Base-by-base conservation (phyloP, 257 asterid genomes). In the Plantago ovata region DNA sequence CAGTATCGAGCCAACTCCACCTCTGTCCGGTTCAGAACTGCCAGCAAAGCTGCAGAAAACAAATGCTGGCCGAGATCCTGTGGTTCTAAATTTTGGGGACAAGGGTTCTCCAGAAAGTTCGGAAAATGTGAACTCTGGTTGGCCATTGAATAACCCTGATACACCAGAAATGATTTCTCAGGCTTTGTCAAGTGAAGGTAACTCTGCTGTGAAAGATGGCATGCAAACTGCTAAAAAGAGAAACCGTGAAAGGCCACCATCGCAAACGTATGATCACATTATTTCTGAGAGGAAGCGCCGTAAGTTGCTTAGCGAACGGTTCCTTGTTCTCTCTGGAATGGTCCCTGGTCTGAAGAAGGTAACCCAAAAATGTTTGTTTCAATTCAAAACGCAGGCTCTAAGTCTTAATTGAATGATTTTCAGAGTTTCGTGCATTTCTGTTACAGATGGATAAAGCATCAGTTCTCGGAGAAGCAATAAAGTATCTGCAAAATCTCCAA, bases 391-490 rank as follows among this genome's bases (percentile, higher is more conserved):
- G n/a, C n/a, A n/a, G n/a, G n/a, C n/a, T n/a, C n/a, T n/a, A n/a
- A n/a, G n/a, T n/a, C n/a, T n/a, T n/a, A n/a, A n/a, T n/a, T n/a
- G n/a, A 46, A 3, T 16, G 53, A 4, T 3, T 13, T 6, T 9
- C 9, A 20, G 2, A 18, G 32, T 18, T 28, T 18, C 13, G 53
- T 19, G 22, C 32, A 49, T 19, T 47, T 49, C 16, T n/a, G 21
- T n/a, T 16, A 45, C 42, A 65, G 70, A 58, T 49, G 72, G 72
- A 66, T 21, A 66, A 66, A 28, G 58, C 72, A 15, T 66, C 72
- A 7, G 64, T 66, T 13, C 55, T 66, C 4, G 65, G 65, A 15
- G 72, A 44, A 14, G 38, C 72, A 2, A 59, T 66, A 16, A 49
- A 58, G 38, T 60, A 66, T 61, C 14, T 66, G 61, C 44, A 58